These are phyloP conservation scores for Lagenaria siceraria DNA, from an alignment of 306 rosid genomes.

Conservation along the genomic window DNA sequence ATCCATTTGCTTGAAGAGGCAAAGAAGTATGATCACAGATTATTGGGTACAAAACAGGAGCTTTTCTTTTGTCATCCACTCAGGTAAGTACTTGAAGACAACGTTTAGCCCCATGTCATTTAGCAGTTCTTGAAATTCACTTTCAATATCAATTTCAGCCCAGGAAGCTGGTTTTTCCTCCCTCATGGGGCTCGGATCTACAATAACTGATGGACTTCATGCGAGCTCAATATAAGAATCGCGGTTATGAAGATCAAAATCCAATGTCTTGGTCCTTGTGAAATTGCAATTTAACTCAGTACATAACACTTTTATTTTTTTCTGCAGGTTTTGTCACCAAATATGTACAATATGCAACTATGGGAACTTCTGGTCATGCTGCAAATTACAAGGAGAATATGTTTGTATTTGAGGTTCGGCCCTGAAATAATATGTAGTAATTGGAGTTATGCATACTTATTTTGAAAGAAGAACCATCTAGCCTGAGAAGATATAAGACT, in stretches of 20 bases:
- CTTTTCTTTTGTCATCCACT: slow-evolving; percentile 84
- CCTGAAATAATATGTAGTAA: not conserved
- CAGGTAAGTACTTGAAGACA: slow-evolving; percentile 33
- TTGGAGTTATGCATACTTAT: not conserved
- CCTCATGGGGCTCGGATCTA: slow-evolving; percentile 78
- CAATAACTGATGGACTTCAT: slow-evolving; percentile 69
- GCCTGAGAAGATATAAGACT: not conserved
- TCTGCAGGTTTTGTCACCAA: slow-evolving; percentile 74
- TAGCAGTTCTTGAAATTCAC: not conserved
- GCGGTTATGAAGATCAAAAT: slow-evolving; percentile 74
- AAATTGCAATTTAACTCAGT: not conserved
- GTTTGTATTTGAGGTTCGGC: slow-evolving; percentile 81
- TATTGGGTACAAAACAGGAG: slow-evolving; percentile 85
- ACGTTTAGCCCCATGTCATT: not conserved
- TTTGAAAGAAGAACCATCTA: not conserved
- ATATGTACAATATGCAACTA: slow-evolving; percentile 84
- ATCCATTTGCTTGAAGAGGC: slow-evolving; percentile 68
- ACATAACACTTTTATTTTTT: not conserved
- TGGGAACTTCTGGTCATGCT: slow-evolving; percentile 99
- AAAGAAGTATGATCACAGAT: slow-evolving; percentile 82
- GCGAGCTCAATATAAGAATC: slow-evolving; percentile 55
- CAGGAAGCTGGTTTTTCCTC: slow-evolving; percentile 98
- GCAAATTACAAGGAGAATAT: slow-evolving; percentile 82
- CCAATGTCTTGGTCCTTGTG: slow-evolving; percentile 9
- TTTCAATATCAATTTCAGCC: slow-evolving; percentile 35